These are phyloP conservation scores for Apiospora phragmitis DNA, from an alignment of 2,329 filamentous ascomycete genomes.

Conservation along the genomic window DNA sequence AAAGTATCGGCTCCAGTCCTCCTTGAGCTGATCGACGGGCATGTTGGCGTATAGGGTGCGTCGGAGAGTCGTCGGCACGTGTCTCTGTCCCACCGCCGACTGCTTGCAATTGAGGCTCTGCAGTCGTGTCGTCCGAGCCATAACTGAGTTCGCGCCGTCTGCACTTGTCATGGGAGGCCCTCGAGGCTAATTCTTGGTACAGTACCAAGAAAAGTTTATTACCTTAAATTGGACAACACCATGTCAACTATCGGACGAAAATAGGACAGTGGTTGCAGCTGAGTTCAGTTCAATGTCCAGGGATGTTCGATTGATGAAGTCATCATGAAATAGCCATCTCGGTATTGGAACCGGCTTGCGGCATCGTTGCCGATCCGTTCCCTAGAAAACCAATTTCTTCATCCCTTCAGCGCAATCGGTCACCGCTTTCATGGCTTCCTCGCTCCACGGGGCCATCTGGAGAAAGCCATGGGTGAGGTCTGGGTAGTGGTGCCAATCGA, in stretches of 20 bases:
- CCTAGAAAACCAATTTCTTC: no score
- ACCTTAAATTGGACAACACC: neutral
- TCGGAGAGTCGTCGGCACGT: neutral
- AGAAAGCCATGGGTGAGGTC: constrained; percentile 28
- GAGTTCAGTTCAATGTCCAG: no score
- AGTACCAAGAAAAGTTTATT: neutral
- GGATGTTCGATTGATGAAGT: no score
- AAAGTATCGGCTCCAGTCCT: neutral
- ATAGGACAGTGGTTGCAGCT: no score
- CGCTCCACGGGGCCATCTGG: no score
- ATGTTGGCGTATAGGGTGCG: no score
- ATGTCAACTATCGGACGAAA: neutral
- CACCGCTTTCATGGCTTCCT: no score
- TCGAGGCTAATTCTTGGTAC: neutral
- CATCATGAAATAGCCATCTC: no score
- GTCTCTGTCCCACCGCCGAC: neutral
- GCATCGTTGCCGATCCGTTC: no score
- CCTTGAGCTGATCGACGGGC: neutral
- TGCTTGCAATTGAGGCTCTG: neutral
- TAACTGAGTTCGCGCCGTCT: neutral
- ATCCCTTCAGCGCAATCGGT: no score
- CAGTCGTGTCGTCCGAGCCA: neutral
- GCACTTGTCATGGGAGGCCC: neutral
- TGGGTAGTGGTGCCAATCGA: constrained; percentile 29
- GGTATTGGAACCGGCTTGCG: no score